Conservation (phyloP, 345 rosid genomes). For the Salix dunnii region DNA sequence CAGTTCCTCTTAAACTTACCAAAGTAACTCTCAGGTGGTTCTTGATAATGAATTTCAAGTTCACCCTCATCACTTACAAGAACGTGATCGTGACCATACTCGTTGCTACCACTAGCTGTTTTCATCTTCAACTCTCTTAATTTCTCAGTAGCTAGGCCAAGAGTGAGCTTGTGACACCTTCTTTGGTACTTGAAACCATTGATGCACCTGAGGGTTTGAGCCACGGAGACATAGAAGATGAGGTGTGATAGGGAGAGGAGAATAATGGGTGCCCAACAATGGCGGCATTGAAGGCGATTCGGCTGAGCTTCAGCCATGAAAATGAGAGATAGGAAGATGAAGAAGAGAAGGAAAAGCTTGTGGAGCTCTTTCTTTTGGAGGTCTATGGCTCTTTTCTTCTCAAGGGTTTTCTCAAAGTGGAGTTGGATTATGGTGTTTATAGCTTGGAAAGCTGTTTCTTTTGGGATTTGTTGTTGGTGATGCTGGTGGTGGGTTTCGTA, state of each 20-base stretch:
- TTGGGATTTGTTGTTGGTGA: slow-evolving; percentile 50
- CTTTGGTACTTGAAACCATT: slow-evolving; percentile 97
- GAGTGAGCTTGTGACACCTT: slow-evolving; percentile 94
- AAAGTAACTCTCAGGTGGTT: slow-evolving; percentile 87
- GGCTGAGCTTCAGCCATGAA: slow-evolving; percentile 58
- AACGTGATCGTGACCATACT: slow-evolving; percentile 27
- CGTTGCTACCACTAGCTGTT: slow-evolving; percentile 31
- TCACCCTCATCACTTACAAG: slow-evolving; percentile 50
- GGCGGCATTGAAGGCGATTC: slow-evolving; percentile 77
- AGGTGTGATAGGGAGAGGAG: slow-evolving; percentile 84
- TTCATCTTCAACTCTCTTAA: slow-evolving; percentile 74
- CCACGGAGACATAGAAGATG: slow-evolving; percentile 85
- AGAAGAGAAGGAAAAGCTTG: slow-evolving; percentile 84
- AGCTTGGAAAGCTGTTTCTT: slow-evolving; percentile 87
- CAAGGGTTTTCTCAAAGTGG: slow-evolving; percentile 95
- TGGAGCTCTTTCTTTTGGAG: slow-evolving; percentile 92
- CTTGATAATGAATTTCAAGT: slow-evolving; percentile 93
- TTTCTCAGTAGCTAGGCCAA: slow-evolving; percentile 85
- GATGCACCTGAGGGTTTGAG: slow-evolving; percentile 89
- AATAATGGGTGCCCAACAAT: slow-evolving; percentile 77
- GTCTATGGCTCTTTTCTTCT: slow-evolving; percentile 90
- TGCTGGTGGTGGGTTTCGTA: slow-evolving; percentile 39
- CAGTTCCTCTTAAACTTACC: slow-evolving; percentile 96
- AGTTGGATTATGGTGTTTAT: slow-evolving; percentile 91
- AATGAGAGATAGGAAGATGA: slow-evolving; percentile 70